Percentiles rank a stretch among this genome's conserved stretches.
phyloP scores from a whole-genome alignment of 139 green algal genomes.

The Chlamydomonas sp. region DNA sequence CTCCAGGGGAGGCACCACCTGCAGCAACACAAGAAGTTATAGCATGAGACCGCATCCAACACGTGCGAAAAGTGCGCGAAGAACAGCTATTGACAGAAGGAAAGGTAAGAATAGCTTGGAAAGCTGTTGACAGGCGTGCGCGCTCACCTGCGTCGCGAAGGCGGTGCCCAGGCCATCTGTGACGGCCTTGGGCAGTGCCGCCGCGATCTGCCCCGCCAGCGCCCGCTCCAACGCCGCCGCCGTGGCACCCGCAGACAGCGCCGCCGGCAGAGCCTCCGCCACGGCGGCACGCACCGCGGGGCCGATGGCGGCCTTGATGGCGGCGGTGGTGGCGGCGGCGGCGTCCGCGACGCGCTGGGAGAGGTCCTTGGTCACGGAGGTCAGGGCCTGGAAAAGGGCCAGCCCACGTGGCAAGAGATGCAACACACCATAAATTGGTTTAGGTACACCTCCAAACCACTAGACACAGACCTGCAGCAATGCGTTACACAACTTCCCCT shows the following conservation, averaged over 20 bases:
- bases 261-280: slow-evolving; percentile 48
- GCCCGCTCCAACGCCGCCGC: slow-evolving; percentile 43
- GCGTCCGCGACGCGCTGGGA: slow-evolving; percentile 35
- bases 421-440: too few species aligned
- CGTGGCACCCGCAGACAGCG: slow-evolving; percentile 38
- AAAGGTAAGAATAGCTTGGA: background rate
- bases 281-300: slow-evolving; percentile 41
- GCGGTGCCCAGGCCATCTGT: slow-evolving; percentile 7
- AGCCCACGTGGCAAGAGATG: too few species aligned
- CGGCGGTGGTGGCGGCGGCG: slow-evolving; percentile 14
- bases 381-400: background rate
- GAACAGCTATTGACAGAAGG: too few species aligned
- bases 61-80: background rate
- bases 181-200: slow-evolving; percentile 30
- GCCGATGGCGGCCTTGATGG: slow-evolving; percentile 29
- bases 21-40: slow-evolving; percentile 46
- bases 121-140: background rate
- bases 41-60: slow-evolving; percentile 8
- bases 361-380: slow-evolving; percentile 6
- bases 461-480: too few species aligned
- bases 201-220: slow-evolving; percentile 47
- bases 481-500: too few species aligned
- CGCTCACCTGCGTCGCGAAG: background rate
- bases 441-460: too few species aligned
- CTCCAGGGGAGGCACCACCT: slow-evolving; percentile 86